Conservation (phyloP, 192 early-diverging fungal genomes). For the Podila horticola region DNA sequence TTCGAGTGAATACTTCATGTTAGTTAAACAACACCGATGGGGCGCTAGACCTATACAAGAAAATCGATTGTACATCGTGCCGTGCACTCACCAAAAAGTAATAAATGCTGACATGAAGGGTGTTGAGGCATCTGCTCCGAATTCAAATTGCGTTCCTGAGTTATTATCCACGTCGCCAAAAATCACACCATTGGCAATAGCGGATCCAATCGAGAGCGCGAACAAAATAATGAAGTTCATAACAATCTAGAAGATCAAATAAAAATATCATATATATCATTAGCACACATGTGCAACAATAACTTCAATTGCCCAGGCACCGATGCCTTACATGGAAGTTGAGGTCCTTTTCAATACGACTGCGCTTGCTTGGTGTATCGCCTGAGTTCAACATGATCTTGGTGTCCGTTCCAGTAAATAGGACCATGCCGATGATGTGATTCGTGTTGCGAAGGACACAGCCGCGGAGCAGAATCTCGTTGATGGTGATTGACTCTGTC, state of each 20-base stretch:
- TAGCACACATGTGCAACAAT: background rate
- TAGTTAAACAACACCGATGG: background rate
- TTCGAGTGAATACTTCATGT: background rate
- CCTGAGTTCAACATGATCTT: constrained; percentile 98
- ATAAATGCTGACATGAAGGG: constrained; percentile 70
- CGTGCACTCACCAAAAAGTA: constrained; percentile 72
- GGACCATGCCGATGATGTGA: constrained; percentile 86
- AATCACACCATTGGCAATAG: constrained; percentile 71
- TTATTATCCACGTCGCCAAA: constrained; percentile 61
- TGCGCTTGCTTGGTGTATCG: constrained; percentile 91
- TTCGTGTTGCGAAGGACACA: constrained; percentile 93
- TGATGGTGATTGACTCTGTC: constrained; percentile 74
- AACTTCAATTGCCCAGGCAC: no score
- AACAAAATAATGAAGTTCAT: constrained; percentile 86
- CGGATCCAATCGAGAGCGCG: constrained; percentile 74
- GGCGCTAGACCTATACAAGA: background rate
- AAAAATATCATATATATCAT: background rate
- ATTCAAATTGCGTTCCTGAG: constrained; percentile 62
- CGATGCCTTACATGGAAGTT: constrained; percentile 79
- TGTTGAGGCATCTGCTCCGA: constrained; percentile 58
- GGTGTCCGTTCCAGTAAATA: constrained; percentile 94
- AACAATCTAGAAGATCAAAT: constrained; percentile 61
- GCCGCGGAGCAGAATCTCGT: constrained; percentile 89
- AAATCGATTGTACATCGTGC: background rate
- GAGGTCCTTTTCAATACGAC: constrained; percentile 89